Evolutionary conservation across 257 asterid genomes (phyloP), one percentile per base, ranked within the genome.

Genomic region (Thymus mandschuricus): DNA sequence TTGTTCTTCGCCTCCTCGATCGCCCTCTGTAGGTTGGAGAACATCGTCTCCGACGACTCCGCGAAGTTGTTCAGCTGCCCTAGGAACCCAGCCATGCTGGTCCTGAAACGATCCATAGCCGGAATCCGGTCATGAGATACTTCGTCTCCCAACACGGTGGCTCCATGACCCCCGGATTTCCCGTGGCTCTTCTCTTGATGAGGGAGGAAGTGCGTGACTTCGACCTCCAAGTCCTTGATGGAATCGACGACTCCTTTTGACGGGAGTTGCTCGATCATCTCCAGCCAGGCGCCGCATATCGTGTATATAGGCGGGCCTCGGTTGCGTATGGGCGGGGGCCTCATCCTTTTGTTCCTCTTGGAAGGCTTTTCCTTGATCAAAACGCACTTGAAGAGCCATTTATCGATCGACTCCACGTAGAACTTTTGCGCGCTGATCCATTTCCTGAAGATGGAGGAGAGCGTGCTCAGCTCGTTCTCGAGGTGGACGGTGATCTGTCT

Each of bases 231-330:
- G 21, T 81, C 90, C 79, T 83, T 89, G 79, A 87, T 81, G 5
- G 97, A 83, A 13, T 92, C 96, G 1, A 75, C 71, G 10, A 95
- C 97, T 21, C 78, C 84, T 81, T 89, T 81, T 2, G 84, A 60
- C 7, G 96, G 97, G 72, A 92, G 76, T 10, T 69, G 68, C 0
- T 82, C 70, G 10, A 92, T 77, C 86, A 79, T 82, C 50, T 88
- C 92, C 81, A 88, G 33, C 99, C 99, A 95, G 60, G 85, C 75
- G 6, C 86, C 92, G 15, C 98, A 92, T 49, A 89, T 81, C 77
- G 81, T 84, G 77, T 89, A 92, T 66, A 92, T 88, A n/a, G 99
- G 99, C 0, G 99, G 99, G n/a, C 98, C 99, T 30, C 4, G 40
- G 79, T 88, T 51, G 43, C 92, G 76, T 41, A 86, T 73, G 10